Evolutionary conservation across 176 grass and related monocot genomes (phyloP).

Genomic region (Saccharum officinarum): DNA sequence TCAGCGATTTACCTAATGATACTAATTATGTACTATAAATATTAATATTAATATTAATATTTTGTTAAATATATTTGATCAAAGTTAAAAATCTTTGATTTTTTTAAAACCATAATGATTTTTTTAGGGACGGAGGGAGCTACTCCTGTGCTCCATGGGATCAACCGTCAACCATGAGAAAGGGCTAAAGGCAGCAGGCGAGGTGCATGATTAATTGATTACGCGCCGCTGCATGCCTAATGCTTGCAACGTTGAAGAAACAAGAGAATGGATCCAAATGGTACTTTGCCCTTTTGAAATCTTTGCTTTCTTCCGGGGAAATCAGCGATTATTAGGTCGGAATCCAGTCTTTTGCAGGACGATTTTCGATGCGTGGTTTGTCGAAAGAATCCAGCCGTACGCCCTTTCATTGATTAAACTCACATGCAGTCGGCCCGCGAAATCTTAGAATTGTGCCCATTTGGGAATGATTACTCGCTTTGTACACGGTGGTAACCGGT

Average conservation of each 20-base stretch:
- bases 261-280: background rate
- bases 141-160: background rate
- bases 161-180: background rate
- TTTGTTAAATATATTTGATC: too few species aligned
- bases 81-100: too few species aligned
- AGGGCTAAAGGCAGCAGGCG: background rate
- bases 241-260: background rate
- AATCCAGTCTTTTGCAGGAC: background rate
- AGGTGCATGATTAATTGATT: conserved; percentile 9
- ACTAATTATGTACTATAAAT: too few species aligned
- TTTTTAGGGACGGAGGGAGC: too few species aligned
- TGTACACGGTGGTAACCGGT: background rate
- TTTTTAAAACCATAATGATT: too few species aligned
- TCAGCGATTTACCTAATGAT: too few species aligned
- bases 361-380: conserved; percentile 13
- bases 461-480: background rate
- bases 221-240: background rate
- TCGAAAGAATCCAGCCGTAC: conserved; percentile 37
- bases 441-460: background rate
- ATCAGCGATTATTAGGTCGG: background rate
- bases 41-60: too few species aligned
- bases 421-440: conserved; percentile 34
- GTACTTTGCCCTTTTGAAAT: background rate
- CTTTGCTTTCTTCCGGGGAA: background rate
- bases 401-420: conserved; percentile 30